Percentiles rank a stretch among this genome's conserved stretches.
Conservation (phyloP, 352 stramenopile genomes). For the Phytophthora cajani region DNA sequence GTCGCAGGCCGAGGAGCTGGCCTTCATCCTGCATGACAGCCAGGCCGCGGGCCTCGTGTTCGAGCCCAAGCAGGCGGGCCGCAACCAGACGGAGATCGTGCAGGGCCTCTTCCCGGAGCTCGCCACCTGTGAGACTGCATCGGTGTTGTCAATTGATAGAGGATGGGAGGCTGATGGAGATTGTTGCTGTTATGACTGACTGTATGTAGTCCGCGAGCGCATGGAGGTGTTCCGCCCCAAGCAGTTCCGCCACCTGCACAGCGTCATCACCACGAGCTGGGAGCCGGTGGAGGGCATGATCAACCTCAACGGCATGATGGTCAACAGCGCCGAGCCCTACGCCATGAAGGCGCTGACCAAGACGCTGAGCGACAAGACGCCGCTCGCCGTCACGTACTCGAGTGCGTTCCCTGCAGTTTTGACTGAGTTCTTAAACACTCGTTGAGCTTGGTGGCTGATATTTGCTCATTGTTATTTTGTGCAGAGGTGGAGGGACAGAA, state of each 20-base stretch:
- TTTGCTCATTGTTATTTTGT: constrained; percentile 7
- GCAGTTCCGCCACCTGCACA: constrained; percentile 84
- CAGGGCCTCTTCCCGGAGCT: constrained; percentile 80
- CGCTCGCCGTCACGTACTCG: constrained; percentile 78
- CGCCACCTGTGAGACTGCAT: constrained; percentile 58
- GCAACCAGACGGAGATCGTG: constrained; percentile 80
- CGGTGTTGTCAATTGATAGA: neutral
- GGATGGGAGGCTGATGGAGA: neutral
- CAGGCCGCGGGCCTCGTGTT: constrained; percentile 83
- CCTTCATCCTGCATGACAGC: constrained; percentile 83
- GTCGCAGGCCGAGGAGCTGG: constrained; percentile 75
- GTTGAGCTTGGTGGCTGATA: neutral
- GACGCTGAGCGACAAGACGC: constrained; percentile 72
- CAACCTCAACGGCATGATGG: constrained; percentile 81
- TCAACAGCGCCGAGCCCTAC: constrained; percentile 81
- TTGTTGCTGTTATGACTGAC: neutral
- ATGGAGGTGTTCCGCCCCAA: constrained; percentile 80
- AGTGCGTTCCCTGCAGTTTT: constrained; percentile 48
- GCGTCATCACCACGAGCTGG: constrained; percentile 83
- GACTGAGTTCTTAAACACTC: neutral
- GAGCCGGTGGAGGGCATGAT: constrained; percentile 77
- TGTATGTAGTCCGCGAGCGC: constrained; percentile 61
- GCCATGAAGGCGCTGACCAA: constrained; percentile 66
- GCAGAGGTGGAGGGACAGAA: constrained; percentile 77
- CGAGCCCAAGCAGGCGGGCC: constrained; percentile 80